Base-by-base conservation (phyloP, 768 basidiomycete species). In the Russula lepida region DNA sequence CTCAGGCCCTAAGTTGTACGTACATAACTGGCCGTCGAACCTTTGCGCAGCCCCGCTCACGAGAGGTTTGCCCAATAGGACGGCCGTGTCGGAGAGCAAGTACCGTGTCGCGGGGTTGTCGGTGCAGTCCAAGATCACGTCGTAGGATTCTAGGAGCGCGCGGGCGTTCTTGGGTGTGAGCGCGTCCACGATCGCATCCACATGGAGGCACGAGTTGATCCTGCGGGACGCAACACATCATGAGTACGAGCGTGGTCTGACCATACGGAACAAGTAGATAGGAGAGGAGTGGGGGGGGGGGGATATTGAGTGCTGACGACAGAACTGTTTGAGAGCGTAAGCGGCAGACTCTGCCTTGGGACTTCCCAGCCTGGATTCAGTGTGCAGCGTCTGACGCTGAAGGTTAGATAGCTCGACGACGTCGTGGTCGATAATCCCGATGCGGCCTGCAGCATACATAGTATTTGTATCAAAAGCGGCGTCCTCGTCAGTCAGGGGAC, bases 91-190 rank as follows among this genome's bases (percentile, higher is more conserved):
- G 27, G 92, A 94, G 55, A 99, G 79, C 21, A 98, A 82, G 73
- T 98, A 98, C 6, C 97, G 87, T 0, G 93, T 94, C 2, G 89
- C 84, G 2, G 87, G 83, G 65, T 97, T 95, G 74, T 98, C 95
- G 4, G 94, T 97, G 76, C 95, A 98, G 74, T 98, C 95, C 17
- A 98, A 76, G 53, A 98, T 78, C 54, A 97, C 73, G 70, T 88
- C 83, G 68, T 91, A 93, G 1, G 79, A 69, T 12, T 69, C 64
- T 12, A 95, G 75, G 23, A 90, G 72, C 17, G 72, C 62, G n/a
- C 82, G 62, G 0, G 92, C 90, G 66, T 92, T 92, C 28, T 73
- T 68, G 8, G 88, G 67, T 19, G 77, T 71, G 43, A 97, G 76
- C 1, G 84, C 79, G 15, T 76, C 69, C 0, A 75, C 70, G 54